Evolutionary conservation across 345 rosid genomes (phyloP).

Genomic region (Gossypium arboreum): DNA sequence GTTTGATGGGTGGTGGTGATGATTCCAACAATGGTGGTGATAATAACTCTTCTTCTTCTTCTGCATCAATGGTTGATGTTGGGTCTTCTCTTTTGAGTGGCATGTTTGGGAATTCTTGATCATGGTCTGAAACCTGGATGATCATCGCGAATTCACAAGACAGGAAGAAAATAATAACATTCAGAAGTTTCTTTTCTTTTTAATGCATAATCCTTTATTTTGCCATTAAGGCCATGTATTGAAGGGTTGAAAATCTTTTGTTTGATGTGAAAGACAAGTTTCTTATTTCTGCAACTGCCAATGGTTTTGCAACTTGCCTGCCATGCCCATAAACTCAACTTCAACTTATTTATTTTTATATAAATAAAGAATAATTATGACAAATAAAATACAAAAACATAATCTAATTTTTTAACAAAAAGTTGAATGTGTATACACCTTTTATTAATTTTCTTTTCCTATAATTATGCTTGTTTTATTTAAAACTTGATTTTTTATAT

Average conservation of each 20-base stretch:
- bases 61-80: not conserved
- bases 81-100: slow-evolving; percentile 7
- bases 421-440: not conserved
- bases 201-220: not conserved
- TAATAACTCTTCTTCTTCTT: not conserved
- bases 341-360: not conserved
- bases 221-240: not conserved
- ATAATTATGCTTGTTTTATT: too few species aligned
- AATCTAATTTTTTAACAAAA: not conserved
- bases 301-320: not conserved
- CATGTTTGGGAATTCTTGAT: not conserved
- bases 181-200: not conserved
- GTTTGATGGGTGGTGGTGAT: slow-evolving; percentile 19
- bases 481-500: too few species aligned
- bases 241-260: not conserved
- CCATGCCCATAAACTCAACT: not conserved
- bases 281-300: not conserved
- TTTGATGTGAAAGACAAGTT: not conserved
- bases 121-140: not conserved
- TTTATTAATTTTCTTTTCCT: not conserved
- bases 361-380: too few species aligned
- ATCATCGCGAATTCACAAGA: not conserved
- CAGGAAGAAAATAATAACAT: not conserved
- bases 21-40: slow-evolving; percentile 7
- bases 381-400: too few species aligned